phyloP scores from a whole-genome alignment of 1,139 yeast genomes.

The Yamadazyma triangularis region DNA sequence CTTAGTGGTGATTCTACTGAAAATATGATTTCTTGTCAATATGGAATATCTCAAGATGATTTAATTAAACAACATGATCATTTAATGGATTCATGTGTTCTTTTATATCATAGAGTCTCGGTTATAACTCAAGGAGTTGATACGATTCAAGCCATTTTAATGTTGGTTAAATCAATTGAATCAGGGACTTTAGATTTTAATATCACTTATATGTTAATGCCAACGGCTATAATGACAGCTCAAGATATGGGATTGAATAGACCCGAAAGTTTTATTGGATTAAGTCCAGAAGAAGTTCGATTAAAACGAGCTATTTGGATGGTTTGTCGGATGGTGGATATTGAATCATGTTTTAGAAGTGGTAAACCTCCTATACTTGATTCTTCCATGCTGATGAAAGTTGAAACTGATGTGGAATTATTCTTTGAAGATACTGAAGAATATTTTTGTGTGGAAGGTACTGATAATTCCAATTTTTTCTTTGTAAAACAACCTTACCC shows the following conservation, averaged over 20 bases:
- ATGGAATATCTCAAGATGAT: constrained; percentile 3
- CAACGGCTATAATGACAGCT: constrained; percentile 56
- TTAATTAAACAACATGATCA: constrained; percentile 16
- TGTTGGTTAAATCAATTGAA: constrained; percentile 42
- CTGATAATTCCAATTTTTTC: neutral
- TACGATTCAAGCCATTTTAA: constrained; percentile 46
- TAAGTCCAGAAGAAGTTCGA: constrained; percentile 31
- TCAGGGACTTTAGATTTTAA: constrained; percentile 34
- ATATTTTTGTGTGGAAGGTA: neutral
- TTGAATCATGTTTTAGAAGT: constrained; percentile 47
- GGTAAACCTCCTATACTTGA: constrained; percentile 60
- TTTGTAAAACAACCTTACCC: neutral
- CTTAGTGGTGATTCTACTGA: neutral
- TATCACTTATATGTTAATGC: constrained; percentile 37
- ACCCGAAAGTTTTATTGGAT: constrained; percentile 40
- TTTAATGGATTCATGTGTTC: constrained; percentile 31
- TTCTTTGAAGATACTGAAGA: neutral
- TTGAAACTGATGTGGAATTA: neutral
- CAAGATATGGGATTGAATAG: constrained; percentile 66
- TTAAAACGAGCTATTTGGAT: constrained; percentile 49
- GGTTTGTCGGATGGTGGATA: constrained; percentile 49
- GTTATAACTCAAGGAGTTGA: constrained; percentile 48
- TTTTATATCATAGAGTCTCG: constrained; percentile 44
- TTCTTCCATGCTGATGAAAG: constrained; percentile 30
- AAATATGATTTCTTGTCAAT: neutral